phyloP scores from a whole-genome alignment of 2,329 filamentous ascomycete genomes.

The Esteya vermicola region DNA sequence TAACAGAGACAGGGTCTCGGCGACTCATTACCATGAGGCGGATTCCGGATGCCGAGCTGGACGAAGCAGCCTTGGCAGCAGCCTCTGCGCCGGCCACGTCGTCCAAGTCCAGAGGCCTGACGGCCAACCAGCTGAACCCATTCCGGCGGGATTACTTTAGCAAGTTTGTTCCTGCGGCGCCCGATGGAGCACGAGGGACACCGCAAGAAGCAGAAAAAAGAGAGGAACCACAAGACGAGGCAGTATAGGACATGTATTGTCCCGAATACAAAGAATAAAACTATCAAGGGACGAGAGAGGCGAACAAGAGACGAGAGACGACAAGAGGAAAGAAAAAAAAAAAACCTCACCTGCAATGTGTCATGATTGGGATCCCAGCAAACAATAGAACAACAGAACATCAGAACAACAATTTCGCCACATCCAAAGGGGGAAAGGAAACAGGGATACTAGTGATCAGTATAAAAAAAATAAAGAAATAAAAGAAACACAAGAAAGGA shows the following conservation, averaged over 20 bases:
- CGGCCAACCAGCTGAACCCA: conserved; percentile 45
- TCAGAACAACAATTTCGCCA: too few relatives aligned
- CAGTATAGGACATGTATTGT: too few relatives aligned
- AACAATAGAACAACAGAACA: too few relatives aligned
- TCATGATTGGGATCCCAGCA: too few relatives aligned
- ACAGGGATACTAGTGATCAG: too few relatives aligned
- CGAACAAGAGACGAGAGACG: too few relatives aligned
- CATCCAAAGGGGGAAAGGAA: too few relatives aligned
- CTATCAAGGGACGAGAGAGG: too few relatives aligned
- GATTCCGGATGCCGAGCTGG: conserved; percentile 44
- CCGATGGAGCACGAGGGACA: neutral
- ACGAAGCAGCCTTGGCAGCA: conserved; percentile 23
- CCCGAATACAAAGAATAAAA: too few relatives aligned
- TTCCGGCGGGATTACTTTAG: conserved; percentile 46
- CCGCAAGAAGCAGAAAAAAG: neutral
- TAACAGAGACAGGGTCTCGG: conserved; percentile 53
- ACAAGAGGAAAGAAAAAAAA: too few relatives aligned
- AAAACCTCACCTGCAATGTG: too few relatives aligned
- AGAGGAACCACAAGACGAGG: neutral
- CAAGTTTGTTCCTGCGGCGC: conserved; percentile 26
- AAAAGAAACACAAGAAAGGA: neutral
- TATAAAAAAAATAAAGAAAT: neutral
- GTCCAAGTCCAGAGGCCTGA: conserved; percentile 25
- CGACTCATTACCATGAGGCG: conserved; percentile 76
- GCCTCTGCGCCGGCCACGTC: conserved; percentile 14